phyloP scores from a whole-genome alignment of 192 early-diverging fungal genomes.

The Thamnidium elegans region DNA sequence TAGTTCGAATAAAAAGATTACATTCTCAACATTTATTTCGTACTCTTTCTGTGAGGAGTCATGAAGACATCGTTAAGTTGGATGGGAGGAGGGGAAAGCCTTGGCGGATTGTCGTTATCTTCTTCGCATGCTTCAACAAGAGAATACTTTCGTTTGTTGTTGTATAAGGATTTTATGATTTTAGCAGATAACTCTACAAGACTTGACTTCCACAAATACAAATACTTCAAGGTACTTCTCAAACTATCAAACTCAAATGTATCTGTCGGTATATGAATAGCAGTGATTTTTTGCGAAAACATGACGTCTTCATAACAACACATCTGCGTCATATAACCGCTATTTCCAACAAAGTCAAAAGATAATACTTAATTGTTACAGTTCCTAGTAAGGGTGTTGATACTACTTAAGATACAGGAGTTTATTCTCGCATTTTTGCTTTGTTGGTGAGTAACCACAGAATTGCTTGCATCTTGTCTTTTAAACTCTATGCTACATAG shows the following conservation, averaged over 20 bases:
- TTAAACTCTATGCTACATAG: conserved; percentile 6
- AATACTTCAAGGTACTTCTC: not conserved
- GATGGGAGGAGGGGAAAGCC: not conserved
- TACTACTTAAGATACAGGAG: not conserved
- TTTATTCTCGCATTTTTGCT: conserved; percentile 1
- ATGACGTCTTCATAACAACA: not conserved
- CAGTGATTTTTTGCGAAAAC: conserved; percentile 1
- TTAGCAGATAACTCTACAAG: not conserved
- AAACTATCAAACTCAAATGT: not conserved
- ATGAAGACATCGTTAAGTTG: not conserved
- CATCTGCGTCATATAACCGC: not conserved
- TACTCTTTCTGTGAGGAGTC: not conserved
- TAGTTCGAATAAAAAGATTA: too few relatives aligned
- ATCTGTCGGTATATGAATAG: not conserved
- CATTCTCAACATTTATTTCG: not conserved
- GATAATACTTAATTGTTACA: not conserved
- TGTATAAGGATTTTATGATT: not conserved
- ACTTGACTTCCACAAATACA: not conserved
- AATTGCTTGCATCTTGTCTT: not conserved
- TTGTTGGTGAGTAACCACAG: not conserved
- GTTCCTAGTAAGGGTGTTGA: not conserved
- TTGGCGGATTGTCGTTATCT: not conserved
- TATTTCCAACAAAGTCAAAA: not conserved
- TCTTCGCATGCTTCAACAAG: not conserved
- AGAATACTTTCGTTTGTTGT: not conserved